phyloP scores from a whole-genome alignment of 371 early-diverging fungal genomes.

The Thermomucor indicae-seudaticae region DNA sequence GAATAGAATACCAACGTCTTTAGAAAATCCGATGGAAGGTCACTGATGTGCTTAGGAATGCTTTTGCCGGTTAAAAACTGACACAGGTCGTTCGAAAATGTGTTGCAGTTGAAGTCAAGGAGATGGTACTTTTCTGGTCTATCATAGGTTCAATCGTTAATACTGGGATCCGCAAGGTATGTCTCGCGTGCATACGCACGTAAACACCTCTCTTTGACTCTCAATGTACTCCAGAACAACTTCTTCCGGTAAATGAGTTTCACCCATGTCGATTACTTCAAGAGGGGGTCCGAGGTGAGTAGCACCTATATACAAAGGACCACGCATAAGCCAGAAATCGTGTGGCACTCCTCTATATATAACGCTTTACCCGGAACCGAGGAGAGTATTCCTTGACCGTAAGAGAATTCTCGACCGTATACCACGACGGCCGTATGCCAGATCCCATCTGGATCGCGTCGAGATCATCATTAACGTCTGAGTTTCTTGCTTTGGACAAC shows the following conservation, averaged over 20 bases:
- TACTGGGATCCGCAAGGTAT: not conserved
- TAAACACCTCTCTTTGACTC: conserved; percentile 57
- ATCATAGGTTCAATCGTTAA: not conserved
- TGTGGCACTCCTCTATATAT: not conserved
- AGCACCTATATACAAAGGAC: conserved; percentile 25
- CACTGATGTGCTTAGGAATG: conserved; percentile 76
- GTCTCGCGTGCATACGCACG: conserved; percentile 28
- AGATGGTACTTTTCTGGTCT: conserved; percentile 82
- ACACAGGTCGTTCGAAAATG: conserved; percentile 71
- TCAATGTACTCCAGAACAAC: conserved; percentile 77
- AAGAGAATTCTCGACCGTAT: conserved; percentile 84
- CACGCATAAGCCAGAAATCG: not conserved
- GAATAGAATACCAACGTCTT: conserved; percentile 49
- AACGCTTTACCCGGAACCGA: conserved; percentile 40
- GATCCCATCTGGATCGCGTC: conserved; percentile 56
- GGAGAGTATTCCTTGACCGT: conserved; percentile 70
- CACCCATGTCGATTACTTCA: conserved; percentile 74
- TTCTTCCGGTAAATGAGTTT: conserved; percentile 74
- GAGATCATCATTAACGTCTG: not conserved
- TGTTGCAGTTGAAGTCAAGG: conserved; percentile 89
- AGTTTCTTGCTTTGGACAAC: no score
- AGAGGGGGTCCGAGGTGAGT: conserved; percentile 75
- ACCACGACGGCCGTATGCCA: conserved; percentile 93
- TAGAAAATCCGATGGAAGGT: conserved; percentile 65
- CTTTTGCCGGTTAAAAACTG: conserved; percentile 73